Evolutionary conservation across 768 basidiomycete genomes (phyloP).

Genomic region (Chalciporus chontae): DNA sequence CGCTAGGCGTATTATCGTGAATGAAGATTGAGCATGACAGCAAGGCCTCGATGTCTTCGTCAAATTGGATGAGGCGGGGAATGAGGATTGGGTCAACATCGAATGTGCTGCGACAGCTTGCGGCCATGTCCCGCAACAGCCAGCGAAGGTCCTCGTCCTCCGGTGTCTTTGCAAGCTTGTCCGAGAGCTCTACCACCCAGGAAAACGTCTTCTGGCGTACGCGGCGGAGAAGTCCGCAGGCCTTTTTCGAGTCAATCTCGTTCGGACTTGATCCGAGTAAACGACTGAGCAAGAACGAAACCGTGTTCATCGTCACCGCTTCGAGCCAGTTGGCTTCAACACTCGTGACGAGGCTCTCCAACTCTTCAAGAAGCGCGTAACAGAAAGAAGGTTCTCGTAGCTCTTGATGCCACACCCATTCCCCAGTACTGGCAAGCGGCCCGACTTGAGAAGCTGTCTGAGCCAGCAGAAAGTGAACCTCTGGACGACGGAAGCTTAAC

Average conservation of each 20-base stretch:
- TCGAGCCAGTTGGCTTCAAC: slow-evolving; percentile 5
- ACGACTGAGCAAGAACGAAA: not conserved
- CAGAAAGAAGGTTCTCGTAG: slow-evolving; percentile 9
- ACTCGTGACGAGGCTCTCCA: not conserved
- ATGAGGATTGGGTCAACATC: slow-evolving; percentile 19
- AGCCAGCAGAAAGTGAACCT: not conserved
- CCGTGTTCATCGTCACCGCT: not conserved
- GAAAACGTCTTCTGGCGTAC: slow-evolving; percentile 30
- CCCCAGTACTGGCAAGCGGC: not conserved
- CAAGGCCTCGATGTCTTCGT: slow-evolving; percentile 22
- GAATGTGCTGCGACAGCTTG: slow-evolving; percentile 36
- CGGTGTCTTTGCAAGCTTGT: slow-evolving; percentile 14
- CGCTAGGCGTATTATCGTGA: slow-evolving; percentile 23
- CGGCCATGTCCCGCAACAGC: slow-evolving; percentile 35
- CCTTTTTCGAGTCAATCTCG: slow-evolving; percentile 10
- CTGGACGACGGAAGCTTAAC: not conserved
- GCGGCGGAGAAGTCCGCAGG: slow-evolving; percentile 27
- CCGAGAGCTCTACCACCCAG: slow-evolving; percentile 38
- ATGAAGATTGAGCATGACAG: slow-evolving; percentile 26
- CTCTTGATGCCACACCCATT: slow-evolving; percentile 13
- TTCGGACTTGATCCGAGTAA: slow-evolving; percentile 10
- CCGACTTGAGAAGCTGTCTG: not conserved
- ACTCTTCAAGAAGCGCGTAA: not conserved
- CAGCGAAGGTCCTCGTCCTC: slow-evolving; percentile 16
- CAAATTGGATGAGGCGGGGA: slow-evolving; percentile 13